These are phyloP conservation scores for Ophidiomyces ophidiicola DNA, from an alignment of 2,329 filamentous ascomycete species.

Conservation along the genomic window DNA sequence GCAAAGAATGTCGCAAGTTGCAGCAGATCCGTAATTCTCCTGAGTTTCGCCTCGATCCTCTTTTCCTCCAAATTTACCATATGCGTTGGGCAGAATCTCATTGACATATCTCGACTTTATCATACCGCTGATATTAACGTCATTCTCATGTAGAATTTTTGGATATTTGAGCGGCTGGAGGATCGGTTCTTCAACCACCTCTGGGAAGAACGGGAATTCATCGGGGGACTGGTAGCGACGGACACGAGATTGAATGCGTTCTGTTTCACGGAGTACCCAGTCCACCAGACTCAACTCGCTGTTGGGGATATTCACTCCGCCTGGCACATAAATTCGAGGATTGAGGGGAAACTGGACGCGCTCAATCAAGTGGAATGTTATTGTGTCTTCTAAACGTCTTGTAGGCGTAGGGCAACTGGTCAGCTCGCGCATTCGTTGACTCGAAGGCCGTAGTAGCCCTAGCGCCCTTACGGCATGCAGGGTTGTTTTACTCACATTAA, in stretches of 20 bases:
- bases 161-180: constrained; percentile 84
- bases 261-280: constrained; percentile 84
- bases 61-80: constrained; percentile 56
- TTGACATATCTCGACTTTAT: constrained; percentile 78
- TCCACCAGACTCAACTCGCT: constrained; percentile 72
- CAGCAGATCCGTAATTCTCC: constrained; percentile 91
- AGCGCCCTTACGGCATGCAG: no score
- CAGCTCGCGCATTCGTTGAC: no score
- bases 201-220: constrained; percentile 93
- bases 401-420: constrained; percentile 1
- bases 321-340: constrained; percentile 68
- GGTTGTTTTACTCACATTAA: constrained; percentile 54
- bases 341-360: constrained; percentile 95
- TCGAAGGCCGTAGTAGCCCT: no score
- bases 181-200: constrained; percentile 64
- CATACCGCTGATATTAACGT: constrained; percentile 78
- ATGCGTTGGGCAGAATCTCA: constrained; percentile 71
- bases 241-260: constrained; percentile 81
- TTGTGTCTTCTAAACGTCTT: constrained; percentile 93
- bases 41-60: constrained; percentile 70
- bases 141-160: constrained; percentile 70
- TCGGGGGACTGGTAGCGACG: constrained; percentile 92
- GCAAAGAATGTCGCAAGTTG: constrained; percentile 79
- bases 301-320: constrained; percentile 65
- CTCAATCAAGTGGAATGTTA: constrained; percentile 93